phyloP scores from a whole-genome alignment of 805 yeast species.

The Schizosaccharomyces octosporus region DNA sequence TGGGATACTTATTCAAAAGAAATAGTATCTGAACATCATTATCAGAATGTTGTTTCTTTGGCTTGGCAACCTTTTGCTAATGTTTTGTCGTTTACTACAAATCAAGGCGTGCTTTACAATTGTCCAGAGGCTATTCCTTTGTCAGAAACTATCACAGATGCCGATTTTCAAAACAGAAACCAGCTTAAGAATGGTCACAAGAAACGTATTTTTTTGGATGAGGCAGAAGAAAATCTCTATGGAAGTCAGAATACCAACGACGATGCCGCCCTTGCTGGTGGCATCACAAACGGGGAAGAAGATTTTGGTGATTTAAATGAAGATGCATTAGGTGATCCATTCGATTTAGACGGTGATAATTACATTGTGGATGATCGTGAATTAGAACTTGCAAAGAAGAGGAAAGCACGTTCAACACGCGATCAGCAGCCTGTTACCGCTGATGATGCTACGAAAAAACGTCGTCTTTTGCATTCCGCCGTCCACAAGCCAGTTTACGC shows the following conservation, averaged over 20 bases:
- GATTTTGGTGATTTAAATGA: conserved; percentile 12
- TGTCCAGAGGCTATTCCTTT: conserved; percentile 9
- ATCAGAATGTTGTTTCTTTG: conserved; percentile 17
- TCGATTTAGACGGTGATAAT: conserved; percentile 34
- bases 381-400: conserved; percentile 4
- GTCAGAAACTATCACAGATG: neutral
- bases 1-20: conserved; percentile 26
- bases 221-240: conserved; percentile 10
- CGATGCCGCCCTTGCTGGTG: conserved; percentile 7
- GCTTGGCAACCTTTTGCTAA: conserved; percentile 19
- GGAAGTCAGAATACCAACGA: conserved; percentile 6
- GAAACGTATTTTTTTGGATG: conserved; percentile 4
- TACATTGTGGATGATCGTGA: neutral
- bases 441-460: neutral
- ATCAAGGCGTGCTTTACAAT: conserved; percentile 13
- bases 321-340: conserved; percentile 27
- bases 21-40: conserved; percentile 11
- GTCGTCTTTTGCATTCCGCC: neutral
- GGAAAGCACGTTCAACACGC: neutral
- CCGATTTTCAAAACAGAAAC: neutral
- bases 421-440: neutral
- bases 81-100: conserved; percentile 12
- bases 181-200: neutral
- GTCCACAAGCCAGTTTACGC: conserved; percentile 40
- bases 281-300: conserved; percentile 9